phyloP scores from a whole-genome alignment of 768 basidiomycete genomes.

The Macrolepiota fuliginosa region DNA sequence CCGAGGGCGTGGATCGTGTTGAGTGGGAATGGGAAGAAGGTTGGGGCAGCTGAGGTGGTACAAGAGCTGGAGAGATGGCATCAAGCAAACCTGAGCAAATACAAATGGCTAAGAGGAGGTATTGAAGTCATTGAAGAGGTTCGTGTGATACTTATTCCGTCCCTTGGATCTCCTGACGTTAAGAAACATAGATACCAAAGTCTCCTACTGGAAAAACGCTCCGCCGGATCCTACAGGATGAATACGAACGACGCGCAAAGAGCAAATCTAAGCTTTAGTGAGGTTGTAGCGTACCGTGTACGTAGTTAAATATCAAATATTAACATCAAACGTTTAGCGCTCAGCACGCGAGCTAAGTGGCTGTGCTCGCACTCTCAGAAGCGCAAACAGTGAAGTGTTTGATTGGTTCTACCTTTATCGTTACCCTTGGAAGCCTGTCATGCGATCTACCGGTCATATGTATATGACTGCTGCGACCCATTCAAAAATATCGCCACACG shows the following conservation, averaged over 20 bases:
- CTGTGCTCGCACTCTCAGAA: background rate
- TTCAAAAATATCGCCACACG: background rate
- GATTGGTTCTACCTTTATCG: background rate
- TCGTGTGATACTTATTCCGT: constrained; percentile 18
- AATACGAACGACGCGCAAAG: constrained; percentile 41
- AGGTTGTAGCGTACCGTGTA: constrained; percentile 13
- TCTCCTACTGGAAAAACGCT: constrained; percentile 72
- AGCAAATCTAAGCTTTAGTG: constrained; percentile 26
- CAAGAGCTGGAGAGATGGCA: constrained; percentile 59
- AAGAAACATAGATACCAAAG: constrained; percentile 60
- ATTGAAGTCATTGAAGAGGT: constrained; percentile 64
- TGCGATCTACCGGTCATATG: background rate
- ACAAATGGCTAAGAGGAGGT: constrained; percentile 76
- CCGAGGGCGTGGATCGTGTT: constrained; percentile 80
- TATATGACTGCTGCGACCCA: too few species aligned
- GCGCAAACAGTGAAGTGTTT: too few species aligned
- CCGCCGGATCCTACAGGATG: constrained; percentile 58
- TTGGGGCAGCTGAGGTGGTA: constrained; percentile 39
- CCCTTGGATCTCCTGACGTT: background rate
- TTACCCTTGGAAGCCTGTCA: background rate
- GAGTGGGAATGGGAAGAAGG: constrained; percentile 47
- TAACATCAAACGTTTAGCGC: too few species aligned
- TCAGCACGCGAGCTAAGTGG: background rate
- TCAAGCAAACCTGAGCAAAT: constrained; percentile 59
- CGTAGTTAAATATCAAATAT: too few species aligned